Evolutionary conservation across 768 basidiomycete species (phyloP), one percentile per base, ranked within the genome.

Genomic region (Leccinum variicolor): DNA sequence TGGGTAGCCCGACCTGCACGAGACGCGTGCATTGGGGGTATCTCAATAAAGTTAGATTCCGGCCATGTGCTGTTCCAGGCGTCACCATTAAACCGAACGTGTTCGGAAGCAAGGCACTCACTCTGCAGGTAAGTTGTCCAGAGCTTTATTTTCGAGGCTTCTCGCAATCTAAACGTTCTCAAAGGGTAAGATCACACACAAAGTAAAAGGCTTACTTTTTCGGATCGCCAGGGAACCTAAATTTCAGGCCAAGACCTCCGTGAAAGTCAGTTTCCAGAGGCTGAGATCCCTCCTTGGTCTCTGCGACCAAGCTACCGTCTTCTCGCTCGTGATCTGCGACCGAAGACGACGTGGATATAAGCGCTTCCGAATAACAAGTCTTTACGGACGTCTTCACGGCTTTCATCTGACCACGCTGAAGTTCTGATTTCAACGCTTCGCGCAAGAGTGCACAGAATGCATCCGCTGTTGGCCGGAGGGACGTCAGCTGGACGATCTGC

Each of bases 1-100:
- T 97, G 2, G 97, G 97, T 4, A 99, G 80, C 49, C 97, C 97
- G 53, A 98, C 96, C 75, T 97, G 96, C 1, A 98, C 89, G 26
- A 99, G 83, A n/a, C 97, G 89, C 43, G 95, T 97, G 68, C 93
- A 94, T 72, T 95, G 90, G 0, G 97, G 96, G 72, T 98, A 99
- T 31, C 96, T 90, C 19, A 98, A 78, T 26, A 98, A 82, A 0
- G 97, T 95, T n/a, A 98, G 79, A 67, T 94, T 94, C 25, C 97
- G 87, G 21, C 97, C 97, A 66, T 98, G 94, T 4, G 82, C 92
- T 97, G 8, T 51, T 46, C 28, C 23, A 51, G 53, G 29, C 41
- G 57, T 63, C 31, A 59, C 55, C 54, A 53, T 62, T 50, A 61
- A 53, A 49, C 50, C 28, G 23, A 45, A 55, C n/a, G 43, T 19